Evolutionary conservation across 1,284 basidiomycete genomes (phyloP).

Genomic region (Ceratobasidium sp.): DNA sequence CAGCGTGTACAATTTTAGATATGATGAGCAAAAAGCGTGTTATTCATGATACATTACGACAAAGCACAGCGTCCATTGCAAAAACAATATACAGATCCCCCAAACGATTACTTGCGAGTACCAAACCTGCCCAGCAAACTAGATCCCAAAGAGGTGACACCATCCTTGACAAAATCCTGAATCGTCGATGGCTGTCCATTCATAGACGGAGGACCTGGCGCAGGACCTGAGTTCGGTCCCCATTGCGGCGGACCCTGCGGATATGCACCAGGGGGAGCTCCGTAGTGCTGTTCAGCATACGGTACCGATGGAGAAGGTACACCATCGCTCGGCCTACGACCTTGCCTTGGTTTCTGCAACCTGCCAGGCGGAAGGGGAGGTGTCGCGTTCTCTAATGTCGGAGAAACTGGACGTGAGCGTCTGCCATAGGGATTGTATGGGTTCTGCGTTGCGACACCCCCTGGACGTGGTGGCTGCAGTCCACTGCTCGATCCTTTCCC

Average conservation of each 20-base stretch:
- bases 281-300: neutral
- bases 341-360: neutral
- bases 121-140: slow-evolving; percentile 22
- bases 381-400: slow-evolving; percentile 28
- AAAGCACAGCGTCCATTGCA: neutral
- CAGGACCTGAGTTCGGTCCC: neutral
- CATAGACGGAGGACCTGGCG: slow-evolving; percentile 23
- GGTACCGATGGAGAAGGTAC: neutral
- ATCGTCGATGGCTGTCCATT: slow-evolving; percentile 22
- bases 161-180: slow-evolving; percentile 22
- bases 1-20: too few species aligned
- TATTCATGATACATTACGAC: neutral
- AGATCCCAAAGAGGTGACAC: slow-evolving; percentile 28
- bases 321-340: neutral
- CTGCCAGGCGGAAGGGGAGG: neutral
- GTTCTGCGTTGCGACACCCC: slow-evolving; percentile 19
- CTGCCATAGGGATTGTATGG: slow-evolving; percentile 29
- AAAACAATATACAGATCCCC: neutral
- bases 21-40: too few species aligned
- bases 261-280: neutral
- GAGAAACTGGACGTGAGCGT: slow-evolving; percentile 11
- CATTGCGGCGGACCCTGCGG: neutral
- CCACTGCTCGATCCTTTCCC: neutral
- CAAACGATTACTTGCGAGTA: slow-evolving; percentile 18
- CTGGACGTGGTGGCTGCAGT: slow-evolving; percentile 6